phyloP scores from a whole-genome alignment of 2,329 filamentous ascomycete species.

The Colletotrichum karsti region DNA sequence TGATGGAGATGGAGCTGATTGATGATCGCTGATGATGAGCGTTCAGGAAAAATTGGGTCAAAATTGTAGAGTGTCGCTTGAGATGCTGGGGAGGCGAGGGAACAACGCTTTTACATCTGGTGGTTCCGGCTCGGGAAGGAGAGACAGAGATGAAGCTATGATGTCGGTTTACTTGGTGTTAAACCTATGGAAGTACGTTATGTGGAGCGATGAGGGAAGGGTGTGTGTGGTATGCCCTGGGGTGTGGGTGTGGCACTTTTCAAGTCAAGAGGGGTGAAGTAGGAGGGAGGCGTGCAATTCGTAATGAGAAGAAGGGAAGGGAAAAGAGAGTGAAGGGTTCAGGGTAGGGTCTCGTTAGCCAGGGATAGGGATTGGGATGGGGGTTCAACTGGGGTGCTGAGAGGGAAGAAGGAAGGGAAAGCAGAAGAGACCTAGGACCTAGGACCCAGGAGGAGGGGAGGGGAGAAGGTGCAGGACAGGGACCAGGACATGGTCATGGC shows the following conservation, averaged over 20 bases:
- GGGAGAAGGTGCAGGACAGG: slow-evolving; percentile 1
- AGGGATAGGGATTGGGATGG: slow-evolving; percentile 14
- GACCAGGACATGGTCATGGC: not conserved
- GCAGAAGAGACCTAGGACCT: no score
- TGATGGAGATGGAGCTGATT: slow-evolving; percentile 28
- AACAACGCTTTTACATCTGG: slow-evolving; percentile 32
- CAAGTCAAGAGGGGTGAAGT: not conserved
- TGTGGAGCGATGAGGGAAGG: slow-evolving; percentile 26
- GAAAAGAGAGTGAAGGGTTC: slow-evolving; percentile 19
- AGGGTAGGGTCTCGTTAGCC: slow-evolving; percentile 18
- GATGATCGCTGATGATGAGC: slow-evolving; percentile 29
- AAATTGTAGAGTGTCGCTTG: slow-evolving; percentile 6
- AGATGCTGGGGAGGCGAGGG: slow-evolving; percentile 30
- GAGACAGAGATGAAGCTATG: slow-evolving; percentile 32
- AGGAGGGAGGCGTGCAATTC: not conserved
- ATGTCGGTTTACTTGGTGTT: slow-evolving; percentile 30
- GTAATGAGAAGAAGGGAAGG: not conserved
- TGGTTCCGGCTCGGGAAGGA: slow-evolving; percentile 28
- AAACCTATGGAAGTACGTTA: slow-evolving; percentile 25
- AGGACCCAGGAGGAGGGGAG: not conserved
- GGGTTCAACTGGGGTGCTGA: not conserved
- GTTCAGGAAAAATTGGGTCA: slow-evolving; percentile 27
- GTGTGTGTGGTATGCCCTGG: no score
- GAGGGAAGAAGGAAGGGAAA: not conserved
- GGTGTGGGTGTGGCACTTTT: slow-evolving; percentile 7